Evolutionary conservation across 1,284 basidiomycete genomes (phyloP), one percentile per base, ranked within the genome.

Genomic region (Pseudozyma hubeiensis): DNA sequence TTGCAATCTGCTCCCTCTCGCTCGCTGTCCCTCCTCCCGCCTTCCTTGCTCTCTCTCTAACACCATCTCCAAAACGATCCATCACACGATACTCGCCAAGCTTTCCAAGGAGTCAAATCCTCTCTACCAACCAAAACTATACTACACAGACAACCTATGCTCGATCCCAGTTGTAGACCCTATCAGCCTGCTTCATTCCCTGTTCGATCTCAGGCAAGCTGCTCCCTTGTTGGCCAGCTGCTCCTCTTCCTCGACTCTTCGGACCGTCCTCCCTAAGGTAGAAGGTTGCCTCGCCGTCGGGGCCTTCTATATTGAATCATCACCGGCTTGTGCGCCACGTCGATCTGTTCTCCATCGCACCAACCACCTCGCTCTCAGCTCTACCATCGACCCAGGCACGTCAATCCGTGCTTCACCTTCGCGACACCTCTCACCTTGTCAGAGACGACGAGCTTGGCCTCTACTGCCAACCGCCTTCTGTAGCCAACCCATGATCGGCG

Each of bases 171-270:
- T 77, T 71, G 65, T 80, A 77, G 74, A 71, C 63, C 63, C 63
- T 80, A 67, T 65, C 61, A 57, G 35, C 70, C 58, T 64, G 73
- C 68, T 64, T 64, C 55, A 65, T 64, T 69, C 53, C 63, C 58
- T 55, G 56, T 52, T 53, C 57, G 53, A 55, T 58, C 61, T 16
- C 45, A 61, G 60, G 69, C 69, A 63, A 58, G 59, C 63, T 61
- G 65, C 65, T 58, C 62, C 43, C 61, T 46, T 44, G 67, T 75
- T 53, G 69, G 69, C 46, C 74, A 72, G 24, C 67, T 81, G 63
- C 62, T 81, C 52, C 78, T 81, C 63, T 78, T 78, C 73, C 49
- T 81, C 39, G 78, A 81, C 71, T 79, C 77, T 7, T 73, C 74
- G 50, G 79, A 81, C 59, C 64, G 79, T 34, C 79, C 79, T 45